phyloP scores from a whole-genome alignment of 441 rosid genomes.

The Francoa sonchifolia region DNA sequence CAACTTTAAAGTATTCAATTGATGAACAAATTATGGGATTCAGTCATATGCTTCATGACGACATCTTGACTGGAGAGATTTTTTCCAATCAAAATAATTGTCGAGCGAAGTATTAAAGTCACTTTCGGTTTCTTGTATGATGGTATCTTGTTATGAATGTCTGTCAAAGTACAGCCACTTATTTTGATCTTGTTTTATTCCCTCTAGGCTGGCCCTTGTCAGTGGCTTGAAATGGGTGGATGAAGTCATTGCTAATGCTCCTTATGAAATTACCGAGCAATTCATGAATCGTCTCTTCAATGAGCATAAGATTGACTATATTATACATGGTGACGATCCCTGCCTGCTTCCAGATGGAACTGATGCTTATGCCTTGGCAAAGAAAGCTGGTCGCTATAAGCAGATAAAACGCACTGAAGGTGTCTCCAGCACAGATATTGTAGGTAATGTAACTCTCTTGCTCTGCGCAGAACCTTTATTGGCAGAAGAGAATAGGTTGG shows the following conservation, averaged over 20 bases:
- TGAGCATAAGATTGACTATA: slow-evolving; percentile 80
- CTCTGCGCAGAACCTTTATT: slow-evolving; percentile 3
- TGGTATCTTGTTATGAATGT: no score
- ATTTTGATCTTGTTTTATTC: slow-evolving; percentile 16
- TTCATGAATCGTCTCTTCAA: slow-evolving; percentile 76
- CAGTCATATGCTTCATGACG: no score
- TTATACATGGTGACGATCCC: slow-evolving; percentile 95
- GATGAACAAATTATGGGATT: no score
- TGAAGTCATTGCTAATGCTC: slow-evolving; percentile 82
- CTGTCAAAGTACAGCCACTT: not conserved
- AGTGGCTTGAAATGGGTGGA: slow-evolving; percentile 97
- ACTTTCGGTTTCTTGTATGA: no score
- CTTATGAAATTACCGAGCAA: slow-evolving; percentile 82
- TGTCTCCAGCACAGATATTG: slow-evolving; percentile 97
- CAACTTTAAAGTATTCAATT: no score
- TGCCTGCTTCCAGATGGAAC: slow-evolving; percentile 94
- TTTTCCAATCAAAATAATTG: no score
- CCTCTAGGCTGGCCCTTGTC: slow-evolving; percentile 67
- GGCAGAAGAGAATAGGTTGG: not conserved
- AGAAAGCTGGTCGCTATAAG: slow-evolving; percentile 86
- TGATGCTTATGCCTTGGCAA: slow-evolving; percentile 90
- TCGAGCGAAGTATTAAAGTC: no score
- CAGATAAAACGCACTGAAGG: slow-evolving; percentile 99
- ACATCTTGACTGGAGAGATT: no score
- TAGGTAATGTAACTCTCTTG: slow-evolving; percentile 42